Percentiles rank a stretch among this genome's conserved stretches.
Conservation (phyloP, 176 grass and related monocot species). For the Oryza meridionalis region DNA sequence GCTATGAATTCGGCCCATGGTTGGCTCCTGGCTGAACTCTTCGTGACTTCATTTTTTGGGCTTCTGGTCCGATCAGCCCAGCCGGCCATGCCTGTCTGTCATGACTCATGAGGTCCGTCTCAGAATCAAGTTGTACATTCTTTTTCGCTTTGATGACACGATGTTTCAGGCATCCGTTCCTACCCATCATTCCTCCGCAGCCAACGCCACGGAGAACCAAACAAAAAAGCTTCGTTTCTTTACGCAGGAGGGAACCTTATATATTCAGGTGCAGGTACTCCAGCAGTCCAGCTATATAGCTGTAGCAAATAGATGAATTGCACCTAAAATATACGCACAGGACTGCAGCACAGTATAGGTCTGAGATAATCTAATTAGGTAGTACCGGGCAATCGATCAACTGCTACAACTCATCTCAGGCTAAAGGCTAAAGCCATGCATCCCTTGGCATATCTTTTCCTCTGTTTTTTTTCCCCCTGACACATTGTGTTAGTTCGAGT, state of each 20-base stretch:
- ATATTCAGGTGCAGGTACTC: background rate
- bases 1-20: background rate
- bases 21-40: background rate
- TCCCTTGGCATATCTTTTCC: background rate
- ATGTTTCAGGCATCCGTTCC: background rate
- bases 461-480: background rate
- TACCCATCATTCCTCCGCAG: background rate
- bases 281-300: background rate
- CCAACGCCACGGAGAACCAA: background rate
- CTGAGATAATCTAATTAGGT: background rate
- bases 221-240: background rate
- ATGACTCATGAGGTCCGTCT: background rate
- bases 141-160: background rate
- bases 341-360: background rate
- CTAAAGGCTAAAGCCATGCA: background rate
- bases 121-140: background rate
- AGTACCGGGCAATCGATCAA: background rate
- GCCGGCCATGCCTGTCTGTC: background rate
- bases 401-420: background rate
- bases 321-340: background rate
- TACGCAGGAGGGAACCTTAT: background rate
- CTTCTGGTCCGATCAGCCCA: background rate
- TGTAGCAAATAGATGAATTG: background rate
- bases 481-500: background rate
- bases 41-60: background rate